Percentiles rank a stretch among this genome's conserved stretches.
phyloP scores from a whole-genome alignment of 805 yeast species.

The Komagataella mondaviorum region DNA sequence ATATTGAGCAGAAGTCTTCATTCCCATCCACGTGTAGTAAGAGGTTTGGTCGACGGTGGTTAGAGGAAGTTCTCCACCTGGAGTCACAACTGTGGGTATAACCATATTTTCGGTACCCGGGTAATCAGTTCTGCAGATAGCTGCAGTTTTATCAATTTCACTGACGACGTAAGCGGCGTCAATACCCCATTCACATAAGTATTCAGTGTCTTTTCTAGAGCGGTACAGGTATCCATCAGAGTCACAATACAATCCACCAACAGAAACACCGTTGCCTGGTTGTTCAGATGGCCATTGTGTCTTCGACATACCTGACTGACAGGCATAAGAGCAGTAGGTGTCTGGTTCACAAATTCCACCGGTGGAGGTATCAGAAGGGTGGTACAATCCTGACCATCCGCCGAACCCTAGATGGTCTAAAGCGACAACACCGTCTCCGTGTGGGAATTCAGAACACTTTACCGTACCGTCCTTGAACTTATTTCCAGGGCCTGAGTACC shows the following conservation, averaged over 20 bases:
- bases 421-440: slow-evolving; percentile 74
- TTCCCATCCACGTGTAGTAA: slow-evolving; percentile 53
- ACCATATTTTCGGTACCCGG: slow-evolving; percentile 79
- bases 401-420: slow-evolving; percentile 64
- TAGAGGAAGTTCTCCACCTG: slow-evolving; percentile 35
- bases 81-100: slow-evolving; percentile 51
- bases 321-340: slow-evolving; percentile 64
- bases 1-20: slow-evolving; percentile 56
- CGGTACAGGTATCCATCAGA: slow-evolving; percentile 44
- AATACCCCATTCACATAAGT: slow-evolving; percentile 56
- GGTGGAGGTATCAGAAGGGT: slow-evolving; percentile 24
- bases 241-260: slow-evolving; percentile 57
- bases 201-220: slow-evolving; percentile 33
- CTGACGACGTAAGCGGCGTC: slow-evolving; percentile 40
- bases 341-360: slow-evolving; percentile 52
- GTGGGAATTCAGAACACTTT: slow-evolving; percentile 58
- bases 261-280: slow-evolving; percentile 55
- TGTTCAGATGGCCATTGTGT: slow-evolving; percentile 66
- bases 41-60: slow-evolving; percentile 46
- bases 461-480: slow-evolving; percentile 63
- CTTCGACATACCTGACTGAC: slow-evolving; percentile 72
- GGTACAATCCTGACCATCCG: slow-evolving; percentile 71
- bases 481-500: slow-evolving; percentile 41
- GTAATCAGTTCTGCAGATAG: slow-evolving; percentile 68
- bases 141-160: slow-evolving; percentile 35